phyloP scores from a whole-genome alignment of 495 filamentous ascomycete species.

The Talaromyces stipitatus region DNA sequence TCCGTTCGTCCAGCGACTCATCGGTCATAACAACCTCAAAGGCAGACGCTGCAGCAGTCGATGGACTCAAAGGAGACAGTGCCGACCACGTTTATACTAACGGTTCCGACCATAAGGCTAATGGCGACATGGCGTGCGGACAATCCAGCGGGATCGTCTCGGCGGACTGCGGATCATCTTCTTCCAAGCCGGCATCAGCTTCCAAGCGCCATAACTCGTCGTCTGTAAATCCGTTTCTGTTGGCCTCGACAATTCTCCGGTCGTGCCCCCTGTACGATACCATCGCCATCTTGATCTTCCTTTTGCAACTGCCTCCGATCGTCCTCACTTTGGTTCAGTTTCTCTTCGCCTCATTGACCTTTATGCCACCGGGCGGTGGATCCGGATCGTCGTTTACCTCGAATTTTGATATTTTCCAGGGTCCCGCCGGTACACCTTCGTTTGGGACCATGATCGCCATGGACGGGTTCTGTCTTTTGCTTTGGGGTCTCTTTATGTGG shows the following conservation, averaged over 20 bases:
- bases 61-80: constrained; percentile 27
- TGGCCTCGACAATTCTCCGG: constrained; percentile 77
- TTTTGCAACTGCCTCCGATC: constrained; percentile 91
- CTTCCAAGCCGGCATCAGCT: constrained; percentile 27
- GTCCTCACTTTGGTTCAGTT: constrained; percentile 86
- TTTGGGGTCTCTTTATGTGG: constrained; percentile 85
- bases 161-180: constrained; percentile 31
- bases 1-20: constrained; percentile 35
- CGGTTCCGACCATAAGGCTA: constrained; percentile 24
- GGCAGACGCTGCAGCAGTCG: constrained; percentile 19
- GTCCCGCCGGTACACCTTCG: constrained; percentile 64
- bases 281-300: constrained; percentile 94
- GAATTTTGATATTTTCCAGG: constrained; percentile 69
- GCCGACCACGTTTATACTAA: constrained; percentile 31
- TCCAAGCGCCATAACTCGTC: constrained; percentile 54
- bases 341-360: constrained; percentile 88
- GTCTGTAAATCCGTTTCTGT: constrained; percentile 56
- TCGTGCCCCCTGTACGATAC: constrained; percentile 93
- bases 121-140: constrained; percentile 32
- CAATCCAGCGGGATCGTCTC: constrained; percentile 28
- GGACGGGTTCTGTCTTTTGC: constrained; percentile 69
- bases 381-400: constrained; percentile 45
- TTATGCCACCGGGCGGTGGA: constrained; percentile 65
- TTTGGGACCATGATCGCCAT: constrained; percentile 73
- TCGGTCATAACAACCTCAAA: constrained; percentile 30